These are phyloP conservation scores for Globisporangium takayamanum DNA, from an alignment of 352 stramenopile species.

Conservation along the genomic window DNA sequence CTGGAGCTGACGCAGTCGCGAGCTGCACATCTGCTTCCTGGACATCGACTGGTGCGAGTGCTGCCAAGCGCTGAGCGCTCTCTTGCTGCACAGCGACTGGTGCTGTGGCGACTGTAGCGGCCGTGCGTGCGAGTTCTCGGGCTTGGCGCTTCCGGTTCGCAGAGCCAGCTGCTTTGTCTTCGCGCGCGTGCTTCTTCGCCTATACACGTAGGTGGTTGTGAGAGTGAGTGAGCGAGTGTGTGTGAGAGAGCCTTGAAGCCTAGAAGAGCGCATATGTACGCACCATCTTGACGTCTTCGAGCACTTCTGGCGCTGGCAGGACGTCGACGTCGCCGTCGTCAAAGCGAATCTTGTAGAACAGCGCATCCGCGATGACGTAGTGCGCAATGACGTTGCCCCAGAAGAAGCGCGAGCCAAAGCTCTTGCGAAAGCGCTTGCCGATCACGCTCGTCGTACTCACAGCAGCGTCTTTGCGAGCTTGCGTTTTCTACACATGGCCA, in stretches of 20 bases:
- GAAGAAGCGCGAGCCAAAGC: slow-evolving; percentile 57
- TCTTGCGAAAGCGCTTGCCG: slow-evolving; percentile 55
- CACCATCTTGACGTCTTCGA: slow-evolving; percentile 33
- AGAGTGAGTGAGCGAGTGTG: background rate
- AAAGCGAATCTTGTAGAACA: slow-evolving; percentile 80
- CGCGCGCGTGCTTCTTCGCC: slow-evolving; percentile 19
- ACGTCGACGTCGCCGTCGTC: slow-evolving; percentile 81
- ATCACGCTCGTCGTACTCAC: slow-evolving; percentile 15
- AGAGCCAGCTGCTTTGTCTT: slow-evolving; percentile 15
- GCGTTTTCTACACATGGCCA: no score
- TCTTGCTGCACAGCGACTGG: background rate
- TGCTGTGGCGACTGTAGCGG: background rate
- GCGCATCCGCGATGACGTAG: slow-evolving; percentile 40
- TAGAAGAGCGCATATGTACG: background rate
- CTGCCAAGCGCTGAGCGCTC: background rate
- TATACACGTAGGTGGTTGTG: background rate
- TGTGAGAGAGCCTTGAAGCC: background rate
- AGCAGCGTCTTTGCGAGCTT: background rate
- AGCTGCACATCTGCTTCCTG: no score
- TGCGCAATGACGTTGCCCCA: slow-evolving; percentile 49
- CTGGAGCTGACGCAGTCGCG: no score
- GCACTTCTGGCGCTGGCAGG: slow-evolving; percentile 42
- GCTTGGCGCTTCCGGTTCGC: background rate
- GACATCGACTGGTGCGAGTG: no score
- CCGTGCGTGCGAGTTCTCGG: background rate